Percentiles rank a stretch among this genome's conserved stretches.
Evolutionary conservation across 306 rosid species (phyloP).

Genomic region (Inga laurina): DNA sequence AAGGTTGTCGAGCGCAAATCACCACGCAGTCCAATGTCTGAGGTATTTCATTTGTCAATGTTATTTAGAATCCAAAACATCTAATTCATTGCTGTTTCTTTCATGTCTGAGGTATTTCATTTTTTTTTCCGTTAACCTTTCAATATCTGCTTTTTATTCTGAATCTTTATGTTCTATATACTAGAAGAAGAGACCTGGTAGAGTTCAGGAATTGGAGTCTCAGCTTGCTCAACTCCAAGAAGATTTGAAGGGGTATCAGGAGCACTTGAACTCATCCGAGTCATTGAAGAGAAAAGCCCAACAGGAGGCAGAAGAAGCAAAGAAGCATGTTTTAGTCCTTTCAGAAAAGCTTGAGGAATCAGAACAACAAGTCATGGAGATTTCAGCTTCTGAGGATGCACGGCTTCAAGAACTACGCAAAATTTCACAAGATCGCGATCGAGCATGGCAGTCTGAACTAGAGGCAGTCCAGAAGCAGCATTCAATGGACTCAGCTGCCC

Average conservation of each 20-base stretch:
- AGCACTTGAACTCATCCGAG: conserved; percentile 55
- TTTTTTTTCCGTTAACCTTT: too few species aligned
- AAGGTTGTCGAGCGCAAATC: conserved; percentile 59
- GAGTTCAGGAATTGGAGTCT: conserved; percentile 53
- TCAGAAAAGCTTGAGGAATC: conserved; percentile 62
- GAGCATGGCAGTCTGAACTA: conserved; percentile 92
- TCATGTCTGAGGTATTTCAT: too few species aligned
- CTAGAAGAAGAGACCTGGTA: conserved; percentile 60
- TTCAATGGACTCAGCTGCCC: conserved; percentile 79
- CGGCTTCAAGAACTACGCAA: conserved; percentile 60
- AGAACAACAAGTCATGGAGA: conserved; percentile 53
- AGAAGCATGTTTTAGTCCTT: conserved; percentile 45
- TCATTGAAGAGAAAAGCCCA: conserved; percentile 48
- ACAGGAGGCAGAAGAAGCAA: conserved; percentile 66
- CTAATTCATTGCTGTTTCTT: too few species aligned
- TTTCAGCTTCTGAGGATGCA: conserved; percentile 60
- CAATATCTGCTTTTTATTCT: too few species aligned
- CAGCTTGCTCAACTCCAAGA: conserved; percentile 60
- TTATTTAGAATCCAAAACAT: too few species aligned
- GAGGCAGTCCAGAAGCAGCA: conserved; percentile 90
- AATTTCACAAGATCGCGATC: conserved; percentile 85
- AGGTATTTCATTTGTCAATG: conserved; percentile 47
- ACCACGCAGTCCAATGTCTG: conserved; percentile 62
- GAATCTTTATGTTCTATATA: neutral
- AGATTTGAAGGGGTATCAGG: conserved; percentile 57